Conservation (phyloP, 176 grass and related monocot species). For the Avena insularis region DNA sequence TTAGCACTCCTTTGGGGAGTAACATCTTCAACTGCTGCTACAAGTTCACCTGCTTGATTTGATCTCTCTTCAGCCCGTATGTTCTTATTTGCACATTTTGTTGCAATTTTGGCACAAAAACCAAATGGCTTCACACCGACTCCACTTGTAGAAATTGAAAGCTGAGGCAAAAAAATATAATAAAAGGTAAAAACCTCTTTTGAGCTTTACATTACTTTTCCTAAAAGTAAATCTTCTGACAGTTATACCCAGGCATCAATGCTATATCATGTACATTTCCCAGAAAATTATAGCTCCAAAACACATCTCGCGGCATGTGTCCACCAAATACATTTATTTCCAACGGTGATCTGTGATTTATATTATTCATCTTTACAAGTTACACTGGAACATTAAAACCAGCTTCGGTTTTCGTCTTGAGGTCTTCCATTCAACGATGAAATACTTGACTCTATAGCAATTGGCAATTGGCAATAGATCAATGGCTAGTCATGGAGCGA, state of each 20-base stretch:
- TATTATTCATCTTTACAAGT: neutral
- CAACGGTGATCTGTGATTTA: neutral
- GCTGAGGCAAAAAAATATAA: slow-evolving; percentile 40
- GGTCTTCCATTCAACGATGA: neutral
- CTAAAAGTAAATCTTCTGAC: neutral
- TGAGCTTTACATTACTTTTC: neutral
- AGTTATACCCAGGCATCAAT: slow-evolving; percentile 18
- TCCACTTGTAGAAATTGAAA: slow-evolving; percentile 38
- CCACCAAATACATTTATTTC: neutral
- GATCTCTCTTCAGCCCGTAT: slow-evolving; percentile 25
- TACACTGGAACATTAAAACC: neutral
- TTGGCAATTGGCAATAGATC: neutral
- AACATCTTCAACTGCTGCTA: slow-evolving; percentile 29
- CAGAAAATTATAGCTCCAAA: neutral
- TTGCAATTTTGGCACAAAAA: slow-evolving; percentile 48
- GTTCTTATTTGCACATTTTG: slow-evolving; percentile 50
- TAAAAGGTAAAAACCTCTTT: slow-evolving; percentile 8
- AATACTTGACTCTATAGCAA: slow-evolving; percentile 6
- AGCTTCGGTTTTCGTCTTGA: neutral
- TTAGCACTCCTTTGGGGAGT: slow-evolving; percentile 54
- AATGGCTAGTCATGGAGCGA: no score
- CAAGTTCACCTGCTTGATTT: slow-evolving; percentile 28
- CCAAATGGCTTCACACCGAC: slow-evolving; percentile 26
- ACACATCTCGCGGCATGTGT: neutral
- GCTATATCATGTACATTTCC: neutral